phyloP scores from a whole-genome alignment of 2,329 filamentous ascomycete species.

The Davidsoniella australis region DNA sequence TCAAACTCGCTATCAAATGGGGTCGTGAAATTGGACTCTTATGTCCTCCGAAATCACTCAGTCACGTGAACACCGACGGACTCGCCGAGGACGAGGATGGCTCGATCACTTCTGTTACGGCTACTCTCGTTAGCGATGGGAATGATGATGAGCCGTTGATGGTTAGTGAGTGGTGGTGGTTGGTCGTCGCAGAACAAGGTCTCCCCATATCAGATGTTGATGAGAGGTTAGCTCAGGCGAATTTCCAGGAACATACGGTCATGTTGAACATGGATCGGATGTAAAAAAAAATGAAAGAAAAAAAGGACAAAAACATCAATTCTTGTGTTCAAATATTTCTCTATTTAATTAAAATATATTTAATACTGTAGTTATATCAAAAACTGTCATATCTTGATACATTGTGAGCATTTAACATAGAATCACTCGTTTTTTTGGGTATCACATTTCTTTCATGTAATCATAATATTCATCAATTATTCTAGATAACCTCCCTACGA shows the following conservation, averaged over 20 bases:
- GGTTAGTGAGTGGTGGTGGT: slow-evolving; percentile 52
- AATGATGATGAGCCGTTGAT: slow-evolving; percentile 18
- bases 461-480: no score
- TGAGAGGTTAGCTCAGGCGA: background rate
- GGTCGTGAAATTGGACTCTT: slow-evolving; percentile 35
- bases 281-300: background rate
- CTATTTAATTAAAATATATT: no score
- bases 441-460: no score
- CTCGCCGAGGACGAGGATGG: background rate
- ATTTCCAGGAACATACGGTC: slow-evolving; percentile 8
- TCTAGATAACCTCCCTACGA: no score
- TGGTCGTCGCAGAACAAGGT: slow-evolving; percentile 29
- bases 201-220: background rate
- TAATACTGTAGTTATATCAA: no score
- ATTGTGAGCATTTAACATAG: no score
- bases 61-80: background rate
- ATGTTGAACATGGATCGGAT: slow-evolving; percentile 10
- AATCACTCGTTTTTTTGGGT: no score
- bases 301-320: background rate
- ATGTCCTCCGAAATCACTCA: slow-evolving; percentile 16
- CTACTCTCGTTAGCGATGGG: no score
- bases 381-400: no score
- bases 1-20: slow-evolving; percentile 42
- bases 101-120: no score
- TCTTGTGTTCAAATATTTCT: no score